Conservation (phyloP, 176 grass and related monocot species). For the Aegilops sharonensis region DNA sequence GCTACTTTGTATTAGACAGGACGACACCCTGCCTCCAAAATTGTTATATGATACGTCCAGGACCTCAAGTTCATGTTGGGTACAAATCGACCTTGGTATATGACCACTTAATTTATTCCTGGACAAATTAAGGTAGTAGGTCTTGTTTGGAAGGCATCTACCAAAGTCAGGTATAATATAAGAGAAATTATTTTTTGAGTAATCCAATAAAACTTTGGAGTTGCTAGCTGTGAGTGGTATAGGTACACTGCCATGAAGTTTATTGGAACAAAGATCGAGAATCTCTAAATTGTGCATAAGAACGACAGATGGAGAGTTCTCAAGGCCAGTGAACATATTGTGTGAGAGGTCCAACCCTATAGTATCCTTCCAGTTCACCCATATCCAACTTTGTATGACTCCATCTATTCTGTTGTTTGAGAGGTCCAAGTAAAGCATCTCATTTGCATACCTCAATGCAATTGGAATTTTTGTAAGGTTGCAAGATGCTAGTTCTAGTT, state of each 20-base stretch:
- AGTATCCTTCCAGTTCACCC: not conserved
- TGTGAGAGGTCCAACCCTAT: not conserved
- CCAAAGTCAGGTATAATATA: not conserved
- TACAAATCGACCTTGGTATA: constrained; percentile 35
- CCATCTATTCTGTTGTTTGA: constrained; percentile 23
- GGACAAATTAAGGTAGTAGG: not conserved
- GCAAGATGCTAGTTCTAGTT: not conserved
- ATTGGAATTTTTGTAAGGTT: not conserved
- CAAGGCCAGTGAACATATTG: not conserved
- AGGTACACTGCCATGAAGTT: not conserved
- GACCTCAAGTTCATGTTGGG: not conserved
- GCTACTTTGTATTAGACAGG: not conserved
- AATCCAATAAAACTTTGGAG: not conserved
- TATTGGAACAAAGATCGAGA: constrained; percentile 22
- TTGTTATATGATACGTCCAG: constrained; percentile 33
- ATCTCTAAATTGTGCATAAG: fast-evolving
- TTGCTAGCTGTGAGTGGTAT: not conserved
- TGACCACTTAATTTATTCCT: constrained; percentile 14
- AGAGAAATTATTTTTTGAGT: constrained; percentile 16
- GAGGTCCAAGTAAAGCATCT: not conserved
- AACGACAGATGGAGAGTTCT: not conserved
- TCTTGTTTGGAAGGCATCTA: not conserved
- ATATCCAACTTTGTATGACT: constrained; percentile 30
- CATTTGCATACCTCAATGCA: not conserved
- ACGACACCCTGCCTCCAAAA: constrained; percentile 6